These are phyloP conservation scores for Scytalidium lignicola DNA, from an alignment of 2,329 filamentous ascomycete species.

Conservation along the genomic window DNA sequence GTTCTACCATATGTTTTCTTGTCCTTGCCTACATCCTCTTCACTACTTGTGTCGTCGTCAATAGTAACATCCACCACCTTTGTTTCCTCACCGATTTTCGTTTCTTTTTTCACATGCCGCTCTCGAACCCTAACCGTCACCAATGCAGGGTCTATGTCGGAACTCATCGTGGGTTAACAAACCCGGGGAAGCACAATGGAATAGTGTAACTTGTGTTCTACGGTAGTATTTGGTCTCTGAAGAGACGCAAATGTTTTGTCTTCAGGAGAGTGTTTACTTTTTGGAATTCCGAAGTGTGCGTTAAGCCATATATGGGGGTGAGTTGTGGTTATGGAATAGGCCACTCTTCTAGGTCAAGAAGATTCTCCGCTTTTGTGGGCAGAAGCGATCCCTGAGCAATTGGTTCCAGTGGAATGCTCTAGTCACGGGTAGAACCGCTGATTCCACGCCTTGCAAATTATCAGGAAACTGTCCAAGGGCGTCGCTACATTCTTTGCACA, in stretches of 20 bases:
- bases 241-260: too few species aligned
- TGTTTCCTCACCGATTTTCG: slow-evolving; percentile 4
- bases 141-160: slow-evolving; percentile 1
- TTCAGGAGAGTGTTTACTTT: too few species aligned
- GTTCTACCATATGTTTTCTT: slow-evolving; percentile 89
- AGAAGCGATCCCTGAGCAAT: not conserved
- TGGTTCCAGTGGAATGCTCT: not conserved
- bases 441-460: not conserved
- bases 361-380: not conserved
- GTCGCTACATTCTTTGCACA: too few species aligned
- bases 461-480: too few species aligned
- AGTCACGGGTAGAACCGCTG: not conserved
- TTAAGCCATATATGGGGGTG: not conserved
- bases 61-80: slow-evolving; percentile 8
- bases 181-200: not conserved
- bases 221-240: too few species aligned
- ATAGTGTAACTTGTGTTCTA: not conserved
- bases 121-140: slow-evolving; percentile 21
- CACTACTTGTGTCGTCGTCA: slow-evolving; percentile 8
- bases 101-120: slow-evolving; percentile 8
- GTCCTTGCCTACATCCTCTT: slow-evolving; percentile 36
- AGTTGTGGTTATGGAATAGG: not conserved
- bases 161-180: slow-evolving; percentile 8
- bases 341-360: not conserved
- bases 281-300: too few species aligned